Conservation (phyloP, 176 grass and related monocot genomes). For the Cocos nucifera region DNA sequence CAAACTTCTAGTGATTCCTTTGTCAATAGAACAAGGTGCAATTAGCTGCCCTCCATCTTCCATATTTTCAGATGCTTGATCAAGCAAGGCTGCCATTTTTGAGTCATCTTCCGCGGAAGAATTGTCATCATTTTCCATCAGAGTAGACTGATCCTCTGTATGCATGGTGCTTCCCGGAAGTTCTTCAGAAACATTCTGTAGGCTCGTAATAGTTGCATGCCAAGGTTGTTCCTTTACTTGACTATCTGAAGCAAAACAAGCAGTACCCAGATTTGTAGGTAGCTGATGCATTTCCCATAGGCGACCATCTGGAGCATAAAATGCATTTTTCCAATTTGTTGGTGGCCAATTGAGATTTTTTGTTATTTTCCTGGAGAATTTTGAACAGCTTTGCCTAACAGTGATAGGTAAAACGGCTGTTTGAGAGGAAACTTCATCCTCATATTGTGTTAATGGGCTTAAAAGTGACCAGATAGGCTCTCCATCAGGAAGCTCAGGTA, state of each 20-base stretch:
- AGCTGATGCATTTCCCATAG: too few species aligned
- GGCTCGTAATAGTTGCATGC: conserved; percentile 10
- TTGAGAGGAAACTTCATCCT: conserved; percentile 21
- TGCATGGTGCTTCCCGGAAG: conserved; percentile 1
- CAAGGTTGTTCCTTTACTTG: conserved; percentile 11
- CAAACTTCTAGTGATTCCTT: too few species aligned
- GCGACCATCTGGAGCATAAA: too few species aligned
- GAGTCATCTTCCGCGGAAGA: conserved; percentile 42
- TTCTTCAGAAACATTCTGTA: conserved; percentile 7
- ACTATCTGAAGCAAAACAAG: conserved; percentile 13
- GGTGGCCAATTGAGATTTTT: conserved; percentile 48
- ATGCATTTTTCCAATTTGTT: conserved; percentile 54
- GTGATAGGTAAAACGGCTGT: conserved; percentile 9
- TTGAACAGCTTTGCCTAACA: conserved; percentile 19
- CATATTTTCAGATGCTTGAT: conserved; percentile 15
- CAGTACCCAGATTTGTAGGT: too few species aligned
- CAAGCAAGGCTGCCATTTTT: conserved; percentile 10
- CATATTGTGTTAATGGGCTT: conserved; percentile 16
- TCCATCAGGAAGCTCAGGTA: conserved; percentile 48
- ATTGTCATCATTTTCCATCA: conserved; percentile 46
- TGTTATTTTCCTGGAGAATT: conserved; percentile 24
- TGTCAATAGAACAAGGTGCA: too few species aligned
- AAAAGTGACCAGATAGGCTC: conserved; percentile 75
- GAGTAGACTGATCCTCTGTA: conserved; percentile 31
- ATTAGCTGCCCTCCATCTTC: too few species aligned